Base-by-base conservation (phyloP, 2,329 filamentous ascomycete species). In the Fusarium verrucosum region DNA sequence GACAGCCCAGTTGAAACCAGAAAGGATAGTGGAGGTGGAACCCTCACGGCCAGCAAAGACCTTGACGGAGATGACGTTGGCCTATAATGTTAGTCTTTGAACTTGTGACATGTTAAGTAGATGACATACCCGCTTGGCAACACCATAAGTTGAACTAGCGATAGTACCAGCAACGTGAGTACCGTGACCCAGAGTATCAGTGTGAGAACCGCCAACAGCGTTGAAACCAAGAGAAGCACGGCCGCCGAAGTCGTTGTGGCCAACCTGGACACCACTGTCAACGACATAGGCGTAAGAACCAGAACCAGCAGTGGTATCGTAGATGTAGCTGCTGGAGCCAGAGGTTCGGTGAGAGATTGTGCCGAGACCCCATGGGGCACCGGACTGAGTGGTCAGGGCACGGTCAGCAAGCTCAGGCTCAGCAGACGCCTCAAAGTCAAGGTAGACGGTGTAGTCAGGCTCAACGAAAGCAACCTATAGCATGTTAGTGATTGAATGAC, bases 281-380 rank as follows among this genome's bases (percentile, higher is more conserved):
- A 89, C 82, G 17, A 89, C 76, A 70, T 85, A 89, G 44, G 81
- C 82, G 22, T 83, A 87, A 65, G 83, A 82, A 26, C 81, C 82
- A 55, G 78, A 41, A 20, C 84, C 84, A 28, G 81, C 81, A 17
- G 76, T 76, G 53, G 75, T 76, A 69, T 86, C 83, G 58, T 83
- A 86, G 44, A 80, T 70, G 70, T 86, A 86, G 54, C 50, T 66
- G 36, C 47, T 61, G 10, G 60, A 62, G 35, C 66, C 70, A 2
- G 71, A 50, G 4, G 58, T 50, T 50, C 70, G 68, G 63, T 69
- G 68, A 26, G 74, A 76, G 46, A 72, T 66, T 7, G 70, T 45
- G 14, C 64, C 70, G 16, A 72, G 65, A 49, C 70, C 70, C 70
- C 70, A 72, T 8, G 70, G 47, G 25, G 70, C 60, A 19, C 47